Base-by-base conservation (phyloP, 495 filamentous ascomycete genomes). In the Talaromyces nanjingensis region DNA sequence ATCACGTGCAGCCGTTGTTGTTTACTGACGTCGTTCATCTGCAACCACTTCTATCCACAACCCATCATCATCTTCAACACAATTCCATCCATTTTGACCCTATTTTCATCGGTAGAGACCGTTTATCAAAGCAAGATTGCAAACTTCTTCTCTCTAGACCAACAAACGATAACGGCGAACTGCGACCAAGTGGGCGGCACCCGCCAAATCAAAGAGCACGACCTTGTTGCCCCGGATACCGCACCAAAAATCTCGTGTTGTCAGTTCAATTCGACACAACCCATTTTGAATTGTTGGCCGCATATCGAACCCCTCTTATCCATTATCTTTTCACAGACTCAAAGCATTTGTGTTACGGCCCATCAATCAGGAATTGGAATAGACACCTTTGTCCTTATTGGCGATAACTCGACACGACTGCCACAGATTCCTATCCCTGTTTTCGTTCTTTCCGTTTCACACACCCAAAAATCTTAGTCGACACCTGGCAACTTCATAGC, bases 1-100 rank as follows among this genome's bases (percentile, higher is more conserved):
- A 24, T 64, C 52, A 64, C 62, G 49, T 58, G 56, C 56, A 3
- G 18, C 27, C 12, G 31, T 22, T 33, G 39, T 62, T 62, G 60
- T 62, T 62, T 62, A 67, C 55, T 67, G 68, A 65, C 67, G 67
- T 58, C 60, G 62, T 66, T 69, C 39, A 27, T 55, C 37, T 62
- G 57, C 60, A 59, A 59, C 27, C 56, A 59, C 29, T 12, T 14
- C 22, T 12, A 56, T 56, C 53, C 53, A 18, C n/a, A 14, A 9
- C 24, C 24, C 53, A 27, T 29, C 56, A 4, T 37, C 31, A 37
- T 65, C 39, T 62, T 25, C 47, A 60, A 20, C 22, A 62, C 34
- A 31, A 37, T 59, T 16, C 52, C 49, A 61, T 45, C 24, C 27
- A 57, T 62, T 37, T 16, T 62, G 39, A 56, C 24, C 25, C 65